Evolutionary conservation across 441 rosid genomes (phyloP).

Genomic region (Dalechampia spathulata): DNA sequence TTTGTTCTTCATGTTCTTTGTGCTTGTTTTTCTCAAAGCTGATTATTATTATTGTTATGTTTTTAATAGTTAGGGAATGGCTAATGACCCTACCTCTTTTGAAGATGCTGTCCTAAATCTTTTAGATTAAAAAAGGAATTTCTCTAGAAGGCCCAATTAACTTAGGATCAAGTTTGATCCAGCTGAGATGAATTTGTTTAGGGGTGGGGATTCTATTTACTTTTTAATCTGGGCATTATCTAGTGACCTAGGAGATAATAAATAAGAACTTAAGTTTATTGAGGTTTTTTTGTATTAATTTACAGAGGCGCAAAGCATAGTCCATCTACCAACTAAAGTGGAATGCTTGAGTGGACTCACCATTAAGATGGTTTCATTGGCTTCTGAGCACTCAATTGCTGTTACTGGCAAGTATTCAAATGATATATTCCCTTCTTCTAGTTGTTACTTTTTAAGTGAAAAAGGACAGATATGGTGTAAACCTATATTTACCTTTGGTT

Average conservation of each 20-base stretch:
- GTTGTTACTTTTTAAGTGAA: slow-evolving; percentile 3
- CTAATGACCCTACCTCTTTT: too few species aligned
- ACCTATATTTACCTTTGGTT: slow-evolving; percentile 6
- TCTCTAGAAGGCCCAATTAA: too few species aligned
- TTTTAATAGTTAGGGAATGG: too few species aligned
- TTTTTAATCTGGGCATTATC: neutral
- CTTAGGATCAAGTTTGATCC: too few species aligned
- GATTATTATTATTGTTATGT: too few species aligned
- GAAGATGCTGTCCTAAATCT: too few species aligned
- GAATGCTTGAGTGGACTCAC: slow-evolving; percentile 62
- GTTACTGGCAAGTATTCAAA: slow-evolving; percentile 55
- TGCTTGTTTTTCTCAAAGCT: too few species aligned
- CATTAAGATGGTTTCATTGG: slow-evolving; percentile 65
- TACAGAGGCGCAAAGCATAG: slow-evolving; percentile 58
- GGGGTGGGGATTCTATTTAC: neutral
- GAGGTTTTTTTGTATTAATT: slow-evolving; percentile 8
- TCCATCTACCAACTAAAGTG: slow-evolving; percentile 62
- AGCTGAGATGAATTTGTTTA: too few species aligned
- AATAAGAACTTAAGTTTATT: slow-evolving; percentile 12
- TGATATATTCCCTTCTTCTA: neutral
- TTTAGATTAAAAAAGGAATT: too few species aligned
- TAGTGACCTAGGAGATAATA: neutral
- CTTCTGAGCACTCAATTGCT: slow-evolving; percentile 88
- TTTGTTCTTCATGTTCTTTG: slow-evolving; percentile 1
- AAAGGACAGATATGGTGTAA: neutral